These are phyloP conservation scores for Rhynchosporium graminicola DNA, from an alignment of 2,329 filamentous ascomycete species.

Conservation along the genomic window DNA sequence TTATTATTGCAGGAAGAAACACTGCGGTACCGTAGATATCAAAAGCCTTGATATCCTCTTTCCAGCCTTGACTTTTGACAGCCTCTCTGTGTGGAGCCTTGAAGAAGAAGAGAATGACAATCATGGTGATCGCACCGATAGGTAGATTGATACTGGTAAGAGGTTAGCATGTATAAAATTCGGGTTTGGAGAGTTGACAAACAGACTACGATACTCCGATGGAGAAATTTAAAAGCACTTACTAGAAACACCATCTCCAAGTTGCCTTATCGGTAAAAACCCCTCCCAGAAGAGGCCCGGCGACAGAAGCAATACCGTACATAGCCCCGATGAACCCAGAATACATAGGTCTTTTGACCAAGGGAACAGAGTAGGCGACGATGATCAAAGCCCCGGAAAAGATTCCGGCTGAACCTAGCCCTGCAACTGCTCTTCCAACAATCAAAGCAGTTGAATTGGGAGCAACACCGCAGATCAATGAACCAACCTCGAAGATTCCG, in stretches of 20 bases:
- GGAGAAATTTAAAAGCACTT: too few species aligned
- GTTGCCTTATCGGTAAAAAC: slow-evolving; percentile 36
- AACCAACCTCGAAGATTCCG: slow-evolving; percentile 39
- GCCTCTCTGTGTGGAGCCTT: slow-evolving; percentile 43
- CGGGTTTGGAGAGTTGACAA: too few species aligned
- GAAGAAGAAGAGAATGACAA: slow-evolving; percentile 45
- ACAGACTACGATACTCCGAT: too few species aligned
- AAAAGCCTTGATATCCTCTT: slow-evolving; percentile 36
- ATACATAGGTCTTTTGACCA: slow-evolving; percentile 36
- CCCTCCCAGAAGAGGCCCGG: slow-evolving; percentile 41
- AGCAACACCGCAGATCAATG: slow-evolving; percentile 37
- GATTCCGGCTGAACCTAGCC: slow-evolving; percentile 41
- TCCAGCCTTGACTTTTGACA: slow-evolving; percentile 43
- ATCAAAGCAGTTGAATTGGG: slow-evolving; percentile 39
- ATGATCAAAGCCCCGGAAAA: slow-evolving; percentile 42
- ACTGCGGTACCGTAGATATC: slow-evolving; percentile 42
- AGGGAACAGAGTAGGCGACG: slow-evolving; percentile 35
- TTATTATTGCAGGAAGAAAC: slow-evolving; percentile 43
- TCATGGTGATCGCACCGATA: slow-evolving; percentile 44
- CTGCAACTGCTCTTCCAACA: slow-evolving; percentile 39
- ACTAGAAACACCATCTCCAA: slow-evolving; percentile 39
- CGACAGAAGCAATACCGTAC: slow-evolving; percentile 38
- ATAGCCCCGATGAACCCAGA: slow-evolving; percentile 39
- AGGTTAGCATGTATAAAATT: too few species aligned
- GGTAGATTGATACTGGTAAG: slow-evolving; percentile 30